Evolutionary conservation across 805 yeast genomes (phyloP), one percentile per base, ranked within the genome.

Genomic region (Nakazawaea ishiwadae): DNA sequence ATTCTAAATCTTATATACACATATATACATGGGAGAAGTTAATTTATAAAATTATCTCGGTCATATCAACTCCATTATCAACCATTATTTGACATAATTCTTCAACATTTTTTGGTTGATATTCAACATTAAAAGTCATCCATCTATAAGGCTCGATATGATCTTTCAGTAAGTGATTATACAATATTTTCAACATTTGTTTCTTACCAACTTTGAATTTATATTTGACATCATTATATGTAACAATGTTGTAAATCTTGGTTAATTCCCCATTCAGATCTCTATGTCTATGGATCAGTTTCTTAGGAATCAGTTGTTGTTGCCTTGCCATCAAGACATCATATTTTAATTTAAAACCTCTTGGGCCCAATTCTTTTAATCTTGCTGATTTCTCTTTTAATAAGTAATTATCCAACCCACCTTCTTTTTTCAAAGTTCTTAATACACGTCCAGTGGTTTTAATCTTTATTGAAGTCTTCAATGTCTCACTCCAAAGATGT

Each of bases 341-440:
- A 60, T 83, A 90, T 55, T 91, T 82, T 51, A 93, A 69, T 52
- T 76, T 77, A 98, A 98, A 93, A 26, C 98, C 99, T 44, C 76
- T 70, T 41, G 90, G 83, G 0, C 99, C 99, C 55, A 93, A 67
- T 59, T 93, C 96, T 67, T 93, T 93, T 49, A 87, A 71, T 66
- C 99, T 75, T 3, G 95, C 95, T 5, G 95, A 70, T 51, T 84
- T 87, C 45, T 89, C 95, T 63, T 93, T 93, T 32, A 79, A 73
- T 47, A 93, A 62, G 58, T 93, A 93, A 49, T 81, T 81, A 58
- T 93, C 99, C 43, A 93, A 69, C 4, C 99, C 99, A 47, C 99
- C 99, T 60, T 91, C 98, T 52, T 80, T 86, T 44, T 86, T 83
- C 45, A 93, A 82, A 0, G 97, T 89, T 53, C 81, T 79, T 56